These are phyloP conservation scores for Podila minutissima DNA, from an alignment of 192 early-diverging fungal genomes.

Conservation along the genomic window DNA sequence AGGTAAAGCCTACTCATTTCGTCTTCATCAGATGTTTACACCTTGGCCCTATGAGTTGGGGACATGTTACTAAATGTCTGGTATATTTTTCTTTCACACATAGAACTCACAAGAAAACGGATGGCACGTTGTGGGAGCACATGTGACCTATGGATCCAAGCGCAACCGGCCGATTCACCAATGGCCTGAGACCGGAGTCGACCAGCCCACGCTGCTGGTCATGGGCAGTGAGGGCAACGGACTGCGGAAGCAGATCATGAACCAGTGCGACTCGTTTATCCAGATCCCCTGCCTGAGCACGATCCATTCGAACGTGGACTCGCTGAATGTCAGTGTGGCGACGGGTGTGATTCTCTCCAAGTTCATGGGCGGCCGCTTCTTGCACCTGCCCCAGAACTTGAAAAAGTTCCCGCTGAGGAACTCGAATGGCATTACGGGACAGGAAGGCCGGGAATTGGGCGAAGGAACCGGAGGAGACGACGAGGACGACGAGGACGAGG, in stretches of 20 bases:
- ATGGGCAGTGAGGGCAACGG: constrained; percentile 77
- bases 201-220: constrained; percentile 62
- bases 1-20: constrained; percentile 33
- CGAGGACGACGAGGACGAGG: constrained; percentile 6
- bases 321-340: constrained; percentile 59
- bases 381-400: constrained; percentile 31
- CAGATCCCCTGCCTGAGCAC: constrained; percentile 52
- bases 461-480: not conserved
- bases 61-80: not conserved
- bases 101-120: constrained; percentile 56
- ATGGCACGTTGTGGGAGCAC: constrained; percentile 63
- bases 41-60: constrained; percentile 2
- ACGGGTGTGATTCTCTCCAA: constrained; percentile 51
- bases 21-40: constrained; percentile 11
- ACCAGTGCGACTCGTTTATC: constrained; percentile 66
- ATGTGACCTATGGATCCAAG: constrained; percentile 33
- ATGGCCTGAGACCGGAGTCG: constrained; percentile 37
- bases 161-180: constrained; percentile 34
- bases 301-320: constrained; percentile 40
- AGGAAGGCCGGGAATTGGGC: not conserved
- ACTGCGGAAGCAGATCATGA: constrained; percentile 63
- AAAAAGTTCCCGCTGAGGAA: constrained; percentile 23
- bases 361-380: constrained; percentile 49
- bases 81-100: not conserved
- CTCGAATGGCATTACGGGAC: not conserved